Percentiles rank a stretch among this genome's conserved stretches.
Conservation (phyloP, 1,284 basidiomycete species). For the Puccinia hordei region DNA sequence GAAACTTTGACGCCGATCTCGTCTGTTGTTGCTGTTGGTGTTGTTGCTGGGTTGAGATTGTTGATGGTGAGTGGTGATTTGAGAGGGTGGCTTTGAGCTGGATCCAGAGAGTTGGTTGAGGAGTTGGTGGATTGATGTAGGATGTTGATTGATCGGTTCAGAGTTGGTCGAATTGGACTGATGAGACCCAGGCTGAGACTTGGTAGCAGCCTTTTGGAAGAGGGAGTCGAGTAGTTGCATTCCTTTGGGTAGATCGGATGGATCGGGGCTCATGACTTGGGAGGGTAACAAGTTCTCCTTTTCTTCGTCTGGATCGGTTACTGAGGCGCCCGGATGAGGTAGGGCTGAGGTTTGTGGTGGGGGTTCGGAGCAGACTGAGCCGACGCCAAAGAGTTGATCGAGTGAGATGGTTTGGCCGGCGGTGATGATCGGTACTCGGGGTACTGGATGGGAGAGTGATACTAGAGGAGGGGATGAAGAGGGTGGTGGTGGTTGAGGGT, state of each 20-base stretch:
- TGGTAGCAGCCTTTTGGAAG: conserved; percentile 38
- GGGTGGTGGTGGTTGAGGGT: neutral
- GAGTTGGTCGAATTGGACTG: neutral
- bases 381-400: conserved; percentile 43
- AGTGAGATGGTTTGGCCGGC: conserved; percentile 38
- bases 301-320: conserved; percentile 23
- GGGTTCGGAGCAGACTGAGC: conserved; percentile 36
- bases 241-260: conserved; percentile 42
- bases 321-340: conserved; percentile 25
- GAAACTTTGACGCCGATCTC: conserved; percentile 9
- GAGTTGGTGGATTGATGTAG: conserved; percentile 33
- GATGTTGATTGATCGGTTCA: conserved; percentile 2
- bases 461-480: conserved; percentile 21
- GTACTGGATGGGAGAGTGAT: conserved; percentile 40
- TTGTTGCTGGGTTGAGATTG: neutral
- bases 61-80: neutral
- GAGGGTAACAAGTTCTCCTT: neutral
- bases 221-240: conserved; percentile 42
- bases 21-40: neutral
- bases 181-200: conserved; percentile 13
- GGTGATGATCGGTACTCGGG: conserved; percentile 38
- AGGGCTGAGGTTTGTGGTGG: conserved; percentile 21
- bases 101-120: conserved; percentile 3
- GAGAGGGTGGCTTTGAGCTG: neutral
- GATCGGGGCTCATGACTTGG: conserved; percentile 39